Conservation (phyloP, 495 filamentous ascomycete genomes). For the Darksidea phi region DNA sequence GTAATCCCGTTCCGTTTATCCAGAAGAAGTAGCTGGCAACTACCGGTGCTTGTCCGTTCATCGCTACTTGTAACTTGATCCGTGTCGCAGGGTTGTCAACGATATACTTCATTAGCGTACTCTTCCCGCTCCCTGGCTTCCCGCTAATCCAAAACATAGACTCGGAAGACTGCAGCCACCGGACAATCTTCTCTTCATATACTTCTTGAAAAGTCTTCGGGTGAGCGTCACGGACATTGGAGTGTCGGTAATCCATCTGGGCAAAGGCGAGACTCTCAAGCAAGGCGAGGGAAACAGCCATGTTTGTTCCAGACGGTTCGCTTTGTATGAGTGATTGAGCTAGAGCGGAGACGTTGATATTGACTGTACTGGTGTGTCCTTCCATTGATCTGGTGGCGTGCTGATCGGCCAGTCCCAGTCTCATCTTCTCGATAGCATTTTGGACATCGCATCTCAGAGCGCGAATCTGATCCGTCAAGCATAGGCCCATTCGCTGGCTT, state of each 20-base stretch:
- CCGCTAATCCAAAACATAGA: background rate
- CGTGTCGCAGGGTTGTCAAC: background rate
- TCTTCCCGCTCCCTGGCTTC: background rate
- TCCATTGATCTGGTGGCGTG: background rate
- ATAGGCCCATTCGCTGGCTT: too few relatives aligned
- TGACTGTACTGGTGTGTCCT: background rate
- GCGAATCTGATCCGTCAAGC: too few relatives aligned
- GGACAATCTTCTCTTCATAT: background rate
- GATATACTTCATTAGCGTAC: background rate
- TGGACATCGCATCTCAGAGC: too few relatives aligned
- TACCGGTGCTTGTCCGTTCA: background rate
- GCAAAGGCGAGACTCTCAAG: background rate
- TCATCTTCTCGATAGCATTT: too few relatives aligned
- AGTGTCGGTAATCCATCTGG: background rate
- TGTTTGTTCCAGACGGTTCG: background rate
- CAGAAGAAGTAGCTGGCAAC: conserved; percentile 49
- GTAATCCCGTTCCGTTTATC: conserved; percentile 41
- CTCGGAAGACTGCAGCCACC: background rate
- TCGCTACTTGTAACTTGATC: background rate
- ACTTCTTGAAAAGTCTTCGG: background rate
- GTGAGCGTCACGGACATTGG: background rate
- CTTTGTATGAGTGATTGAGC: too few relatives aligned
- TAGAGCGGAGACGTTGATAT: too few relatives aligned
- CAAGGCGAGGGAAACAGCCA: background rate
- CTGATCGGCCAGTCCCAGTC: too few relatives aligned